Percentiles rank a stretch among this genome's conserved stretches.
phyloP scores from a whole-genome alignment of 2,329 filamentous ascomycete species.

The Talaromyces funiculosus region DNA sequence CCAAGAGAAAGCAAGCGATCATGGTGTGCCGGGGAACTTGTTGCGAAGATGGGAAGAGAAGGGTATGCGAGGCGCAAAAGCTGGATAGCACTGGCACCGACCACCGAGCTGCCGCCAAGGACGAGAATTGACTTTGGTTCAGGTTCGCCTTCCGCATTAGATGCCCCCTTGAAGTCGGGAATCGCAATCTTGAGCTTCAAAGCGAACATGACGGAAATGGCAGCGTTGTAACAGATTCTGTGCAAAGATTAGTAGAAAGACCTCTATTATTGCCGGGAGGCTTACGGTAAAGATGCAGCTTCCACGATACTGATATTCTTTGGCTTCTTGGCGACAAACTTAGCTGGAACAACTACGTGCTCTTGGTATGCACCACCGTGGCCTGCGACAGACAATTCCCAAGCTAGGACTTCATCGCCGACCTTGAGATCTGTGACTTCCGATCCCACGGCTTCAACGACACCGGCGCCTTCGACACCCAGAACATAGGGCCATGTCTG shows the following conservation, averaged over 20 bases:
- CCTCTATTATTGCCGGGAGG: neutral
- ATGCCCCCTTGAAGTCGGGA: neutral
- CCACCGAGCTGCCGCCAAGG: constrained; percentile 31
- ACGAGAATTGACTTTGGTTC: constrained; percentile 28
- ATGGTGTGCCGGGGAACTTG: constrained; percentile 23
- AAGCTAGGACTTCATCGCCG: constrained; percentile 10
- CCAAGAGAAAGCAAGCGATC: constrained; percentile 1
- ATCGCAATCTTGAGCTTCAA: constrained; percentile 4
- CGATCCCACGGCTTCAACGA: constrained; percentile 29
- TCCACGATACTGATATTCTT: constrained; percentile 25
- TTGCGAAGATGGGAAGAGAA: constrained; percentile 25
- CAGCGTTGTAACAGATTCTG: constrained; percentile 10
- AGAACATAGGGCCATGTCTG: constrained; percentile 29
- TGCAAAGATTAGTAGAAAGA: neutral
- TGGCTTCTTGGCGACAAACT: constrained; percentile 22
- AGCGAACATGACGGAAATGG: constrained; percentile 2
- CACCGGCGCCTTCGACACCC: constrained; percentile 31
- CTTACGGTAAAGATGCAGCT: constrained; percentile 20
- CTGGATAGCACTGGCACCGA: constrained; percentile 32
- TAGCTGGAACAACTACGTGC: constrained; percentile 18
- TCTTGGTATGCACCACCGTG: constrained; percentile 14
- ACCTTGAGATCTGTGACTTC: constrained; percentile 19
- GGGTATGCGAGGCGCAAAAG: constrained; percentile 31
- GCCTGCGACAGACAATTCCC: neutral
- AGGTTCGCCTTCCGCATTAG: constrained; percentile 21